Base-by-base conservation (phyloP, 331 rosid species). In the Pyrus hybrid region DNA sequence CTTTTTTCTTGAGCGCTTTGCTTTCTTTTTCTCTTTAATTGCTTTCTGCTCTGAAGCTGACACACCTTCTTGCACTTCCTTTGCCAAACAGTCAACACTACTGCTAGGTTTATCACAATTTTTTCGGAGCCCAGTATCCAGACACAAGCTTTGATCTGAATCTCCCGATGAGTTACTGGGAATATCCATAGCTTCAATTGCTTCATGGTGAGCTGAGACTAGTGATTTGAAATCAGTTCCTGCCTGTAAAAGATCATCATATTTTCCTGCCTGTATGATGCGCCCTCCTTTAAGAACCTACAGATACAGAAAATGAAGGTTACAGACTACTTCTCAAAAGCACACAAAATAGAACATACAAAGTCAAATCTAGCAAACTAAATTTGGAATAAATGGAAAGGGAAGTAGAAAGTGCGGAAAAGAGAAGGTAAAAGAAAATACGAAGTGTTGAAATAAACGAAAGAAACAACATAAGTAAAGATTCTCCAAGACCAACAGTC, bases 111-210 rank as follows among this genome's bases (percentile, higher is more conserved):
- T 68, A 49, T 81, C 76, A 66, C 83, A 74, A 58, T 83, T 86
- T 83, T 87, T 90, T 71, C 80, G 80, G 75, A 79, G 72, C 77
- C 80, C 80, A 71, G 75, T 75, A 64, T 87, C 89, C 41, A 79
- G 70, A 75, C 92, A 68, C 78, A 84, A 72, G 77, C 80, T 84
- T 83, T 85, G 98, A 68, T 92, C 99, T 22, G 93, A 95, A 75
- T 95, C 99, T 77, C 87, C 97, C 13, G 99, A 90, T 49, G 94
- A 92, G 77, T 92, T 93, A 85, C 68, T 63, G 75, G 93, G 99
- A 71, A 95, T 89, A 85, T 95, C 99, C 98, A 95, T 88, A 58
- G 99, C 97, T 79, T 95, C 99, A 77, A 95, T 95, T 77, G 99
- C 99, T 73, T 95, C 98, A 77, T 92, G 96, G 85, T 95, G 98